Conservation (phyloP, 78 protist species). For the Dictyostelium citrinum region DNA sequence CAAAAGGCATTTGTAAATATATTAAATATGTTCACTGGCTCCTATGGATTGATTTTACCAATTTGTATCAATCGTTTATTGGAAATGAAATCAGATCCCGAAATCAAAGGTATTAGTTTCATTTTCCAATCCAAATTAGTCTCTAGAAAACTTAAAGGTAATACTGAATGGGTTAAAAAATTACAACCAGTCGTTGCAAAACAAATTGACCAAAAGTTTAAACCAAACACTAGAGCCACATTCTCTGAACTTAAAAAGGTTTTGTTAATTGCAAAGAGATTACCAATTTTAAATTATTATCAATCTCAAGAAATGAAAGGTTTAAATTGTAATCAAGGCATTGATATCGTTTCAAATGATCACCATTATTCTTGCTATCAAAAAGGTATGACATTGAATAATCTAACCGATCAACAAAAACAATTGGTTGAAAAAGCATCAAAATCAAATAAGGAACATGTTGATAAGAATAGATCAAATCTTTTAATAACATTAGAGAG, state of each 20-base stretch:
- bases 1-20: neutral
- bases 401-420: neutral
- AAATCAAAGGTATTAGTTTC: conserved; percentile 9
- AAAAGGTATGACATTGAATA: neutral
- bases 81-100: neutral
- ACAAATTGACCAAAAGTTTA: conserved; percentile 7
- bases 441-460: neutral
- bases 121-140: neutral
- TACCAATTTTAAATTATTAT: neutral
- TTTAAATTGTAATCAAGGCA: neutral
- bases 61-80: neutral
- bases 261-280: neutral
- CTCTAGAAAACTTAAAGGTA: neutral
- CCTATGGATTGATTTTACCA: neutral
- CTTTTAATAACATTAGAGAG: neutral
- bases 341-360: neutral
- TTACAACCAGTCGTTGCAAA: neutral
- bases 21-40: neutral
- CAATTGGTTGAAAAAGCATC: neutral
- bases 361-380: too few species aligned
- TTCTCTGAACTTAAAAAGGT: neutral
- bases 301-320: neutral
- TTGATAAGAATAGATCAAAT: neutral
- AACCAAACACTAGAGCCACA: conserved; percentile 15
- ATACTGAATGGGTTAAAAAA: neutral